Base-by-base conservation (phyloP, 768 basidiomycete genomes). In the Tubosaeta brunneosetosa region DNA sequence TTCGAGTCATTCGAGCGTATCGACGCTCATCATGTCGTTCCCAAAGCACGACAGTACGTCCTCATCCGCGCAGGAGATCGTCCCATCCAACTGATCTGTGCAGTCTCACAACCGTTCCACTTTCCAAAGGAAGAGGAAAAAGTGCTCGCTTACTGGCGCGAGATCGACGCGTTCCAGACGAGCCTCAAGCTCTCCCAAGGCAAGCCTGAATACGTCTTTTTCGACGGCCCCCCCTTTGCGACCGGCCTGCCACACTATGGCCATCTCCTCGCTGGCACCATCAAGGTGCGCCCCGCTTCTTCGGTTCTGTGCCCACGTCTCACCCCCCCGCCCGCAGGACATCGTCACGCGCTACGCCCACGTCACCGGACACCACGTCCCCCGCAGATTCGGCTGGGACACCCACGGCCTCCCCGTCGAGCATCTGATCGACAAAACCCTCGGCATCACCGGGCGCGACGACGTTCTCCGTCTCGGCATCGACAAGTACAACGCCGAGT, bases 331-430 rank as follows among this genome's bases (percentile, higher is more conserved):
- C n/a, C 12, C 17, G 27, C 65, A 98, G 95, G 95, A 98, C 68
- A 94, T 98, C 64, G 92, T 98, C 51, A 98, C 95, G 40, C 83
- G 95, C 49, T 93, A 97, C 72, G 94, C 94, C 2, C 88, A 92
- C 68, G 86, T 91, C 47, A 93, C 88, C 50, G 95, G 95, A 6
- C 86, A 83, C 70, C 88, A 97, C 65, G 95, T 98, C 61, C 81
- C 86, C 51, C 85, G 95, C 53, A 84, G 95, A 48, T 98, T 98
- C 67, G 95, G 95, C 49, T 98, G 95, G 95, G 95, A 98, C 72
- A 97, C 94, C 5, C 95, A 99, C 73, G 95, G 95, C 47, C 83
- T 99, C 26, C 97, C 95, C 33, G 94, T 99, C 65, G 97, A 99
- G 71, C 94, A 97, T 74, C 92, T 97, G 76, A 99, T 99, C 74